A percentile compares a stretch with the other conserved stretches of the same genome.
These are phyloP conservation scores for Ophiostoma australiae DNA, from an alignment of 2,329 filamentous ascomycete genomes.

Conservation along the genomic window DNA sequence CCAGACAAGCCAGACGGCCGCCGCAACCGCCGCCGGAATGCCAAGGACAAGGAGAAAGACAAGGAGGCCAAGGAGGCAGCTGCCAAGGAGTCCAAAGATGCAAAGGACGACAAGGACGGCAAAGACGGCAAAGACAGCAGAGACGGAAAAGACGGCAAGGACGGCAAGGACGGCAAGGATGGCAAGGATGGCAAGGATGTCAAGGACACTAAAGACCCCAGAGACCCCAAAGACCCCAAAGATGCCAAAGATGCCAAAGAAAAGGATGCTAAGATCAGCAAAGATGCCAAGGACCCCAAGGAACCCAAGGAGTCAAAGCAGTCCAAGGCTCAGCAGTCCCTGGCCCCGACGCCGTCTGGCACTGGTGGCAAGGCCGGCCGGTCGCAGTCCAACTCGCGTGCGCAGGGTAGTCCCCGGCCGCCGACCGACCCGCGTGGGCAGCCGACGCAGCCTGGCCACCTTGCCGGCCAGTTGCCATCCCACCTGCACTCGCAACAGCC, in stretches of 20 bases:
- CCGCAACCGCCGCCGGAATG: conserved; percentile 40
- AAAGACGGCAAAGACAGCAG: conserved; percentile 33
- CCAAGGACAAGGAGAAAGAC: conserved; percentile 39
- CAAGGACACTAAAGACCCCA: conserved; percentile 21
- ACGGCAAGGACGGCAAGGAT: conserved; percentile 34
- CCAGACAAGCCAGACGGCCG: conserved; percentile 27
- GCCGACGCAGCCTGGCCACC: conserved; percentile 16
- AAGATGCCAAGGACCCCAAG: conserved; percentile 35
- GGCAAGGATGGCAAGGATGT: conserved; percentile 33
- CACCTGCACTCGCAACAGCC: conserved; percentile 3
- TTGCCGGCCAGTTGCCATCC: not conserved
- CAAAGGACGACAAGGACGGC: conserved; percentile 34
- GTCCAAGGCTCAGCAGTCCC: conserved; percentile 16
- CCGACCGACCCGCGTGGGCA: conserved; percentile 11
- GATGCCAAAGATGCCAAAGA: conserved; percentile 28
- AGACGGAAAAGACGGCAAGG: conserved; percentile 8
- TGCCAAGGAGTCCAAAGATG: conserved; percentile 23
- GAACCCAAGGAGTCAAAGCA: conserved; percentile 15
- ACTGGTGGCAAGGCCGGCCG: conserved; percentile 40
- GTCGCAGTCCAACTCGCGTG: conserved; percentile 53
- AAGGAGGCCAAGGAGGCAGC: conserved; percentile 31
- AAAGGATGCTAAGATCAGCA: conserved; percentile 31
- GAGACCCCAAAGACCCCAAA: conserved; percentile 32
- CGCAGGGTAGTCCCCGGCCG: conserved; percentile 30
- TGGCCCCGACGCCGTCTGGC: conserved; percentile 41